Base-by-base conservation (phyloP, 441 rosid genomes). In the Bruguiera hainesii region DNA sequence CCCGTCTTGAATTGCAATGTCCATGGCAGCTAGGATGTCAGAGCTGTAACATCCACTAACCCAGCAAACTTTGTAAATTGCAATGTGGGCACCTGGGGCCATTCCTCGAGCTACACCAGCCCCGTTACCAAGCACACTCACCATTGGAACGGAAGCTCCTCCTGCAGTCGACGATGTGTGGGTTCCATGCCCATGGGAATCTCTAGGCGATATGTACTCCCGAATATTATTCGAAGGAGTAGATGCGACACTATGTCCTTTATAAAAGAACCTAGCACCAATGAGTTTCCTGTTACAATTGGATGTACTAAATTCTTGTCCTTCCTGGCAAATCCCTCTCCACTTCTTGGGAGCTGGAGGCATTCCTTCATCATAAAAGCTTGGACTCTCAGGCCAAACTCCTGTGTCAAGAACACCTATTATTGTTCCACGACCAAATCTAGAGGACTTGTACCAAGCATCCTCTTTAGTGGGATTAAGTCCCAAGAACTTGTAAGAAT, bases 131-230 rank as follows among this genome's bases (percentile, higher is more conserved):
- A 81, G 76, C 86, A 91, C 87, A 56, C 87, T 89, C 2, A 91
- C 91, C 9, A 64, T 74, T 30, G 83, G 84, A 5, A 86, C 72
- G 66, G 88, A 61, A 64, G 88, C 76, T 2, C 97, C 96, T 0
- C 89, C 90, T 0, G 92, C 91, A 10, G 92, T 93, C 5, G 97
- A 93, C 15, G 96, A 86, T 0, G 94, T 93, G 80, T 90, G 92
- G 23, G 97, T 93, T 10, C 97, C 97, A 46, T 93, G 98, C 37
- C 96, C 96, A 20, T 87, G 93, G 0, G 97, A 95, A 63, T 93
- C 98, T 72, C 91, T 83, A 1, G 98, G 89, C 0, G 98, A 93
- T n/a, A 79, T 46, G 73, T 85, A 90, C 76, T 90, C 92, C 20
- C 83, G 76, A 23, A 87, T 81, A 0, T 75, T 77, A 9, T 83